Evolutionary conservation across 805 yeast genomes (phyloP).

Genomic region (Babjeviella inositovora): DNA sequence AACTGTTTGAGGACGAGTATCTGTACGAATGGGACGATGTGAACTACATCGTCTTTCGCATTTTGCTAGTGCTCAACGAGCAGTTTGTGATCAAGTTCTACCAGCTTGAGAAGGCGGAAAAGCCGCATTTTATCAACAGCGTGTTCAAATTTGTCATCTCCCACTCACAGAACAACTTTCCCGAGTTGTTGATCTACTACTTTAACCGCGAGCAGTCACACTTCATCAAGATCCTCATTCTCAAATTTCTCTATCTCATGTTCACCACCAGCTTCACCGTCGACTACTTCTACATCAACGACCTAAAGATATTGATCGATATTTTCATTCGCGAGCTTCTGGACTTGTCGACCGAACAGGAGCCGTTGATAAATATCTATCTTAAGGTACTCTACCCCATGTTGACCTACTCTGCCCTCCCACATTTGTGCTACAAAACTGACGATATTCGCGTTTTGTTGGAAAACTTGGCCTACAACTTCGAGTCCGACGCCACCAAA

Average conservation of each 20-base stretch:
- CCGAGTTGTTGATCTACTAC: conserved; percentile 21
- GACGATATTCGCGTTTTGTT: conserved; percentile 13
- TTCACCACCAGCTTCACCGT: conserved; percentile 19
- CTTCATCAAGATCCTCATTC: conserved; percentile 20
- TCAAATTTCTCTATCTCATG: conserved; percentile 20
- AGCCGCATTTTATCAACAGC: conserved; percentile 7
- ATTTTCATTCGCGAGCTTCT: conserved; percentile 22
- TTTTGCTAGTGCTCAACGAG: conserved; percentile 21
- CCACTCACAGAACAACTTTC: conserved; percentile 11
- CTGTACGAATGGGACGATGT: no score
- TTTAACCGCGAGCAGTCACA: conserved; percentile 24
- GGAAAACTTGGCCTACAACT: conserved; percentile 9
- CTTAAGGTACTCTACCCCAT: conserved; percentile 20
- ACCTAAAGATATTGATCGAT: conserved; percentile 22
- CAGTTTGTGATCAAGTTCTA: conserved; percentile 24
- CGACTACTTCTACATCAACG: conserved; percentile 20
- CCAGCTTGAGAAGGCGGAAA: no score
- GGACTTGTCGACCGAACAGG: conserved; percentile 13
- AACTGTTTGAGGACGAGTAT: no score
- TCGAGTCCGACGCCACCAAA: conserved; percentile 1
- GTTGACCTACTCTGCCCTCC: conserved; percentile 17
- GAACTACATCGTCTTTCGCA: conserved; percentile 25
- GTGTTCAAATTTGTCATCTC: conserved; percentile 19
- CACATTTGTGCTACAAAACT: conserved; percentile 11
- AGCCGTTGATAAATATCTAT: conserved; percentile 11